Percentiles rank a stretch among this genome's conserved stretches.
Conservation (phyloP, 2,329 filamentous ascomycete species). For the Nothophaeocryptopus gaeumannii region DNA sequence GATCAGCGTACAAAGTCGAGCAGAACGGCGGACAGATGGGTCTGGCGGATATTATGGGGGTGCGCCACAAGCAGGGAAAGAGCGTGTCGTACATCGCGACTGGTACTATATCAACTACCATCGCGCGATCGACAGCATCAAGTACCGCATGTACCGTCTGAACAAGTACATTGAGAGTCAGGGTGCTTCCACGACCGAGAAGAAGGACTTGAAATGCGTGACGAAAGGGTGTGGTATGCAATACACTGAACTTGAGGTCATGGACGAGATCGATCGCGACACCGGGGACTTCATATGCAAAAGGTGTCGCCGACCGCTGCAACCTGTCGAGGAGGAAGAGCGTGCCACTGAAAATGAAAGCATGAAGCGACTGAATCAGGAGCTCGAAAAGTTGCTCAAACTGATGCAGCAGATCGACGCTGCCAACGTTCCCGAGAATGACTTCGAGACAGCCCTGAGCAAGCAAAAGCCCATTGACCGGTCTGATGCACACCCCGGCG, state of each 20-base stretch:
- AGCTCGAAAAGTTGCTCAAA: slow-evolving; percentile 75
- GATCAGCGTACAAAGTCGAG: slow-evolving; percentile 67
- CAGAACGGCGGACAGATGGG: slow-evolving; percentile 35
- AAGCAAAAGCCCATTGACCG: slow-evolving; percentile 63
- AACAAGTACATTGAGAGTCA: slow-evolving; percentile 85
- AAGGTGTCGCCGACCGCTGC: slow-evolving; percentile 65
- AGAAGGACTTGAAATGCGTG: slow-evolving; percentile 86
- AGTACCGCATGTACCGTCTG: slow-evolving; percentile 85
- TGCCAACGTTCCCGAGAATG: slow-evolving; percentile 68
- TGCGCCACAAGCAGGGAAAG: slow-evolving; percentile 30
- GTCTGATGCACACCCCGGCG: slow-evolving; percentile 65
- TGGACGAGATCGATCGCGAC: slow-evolving; percentile 67
- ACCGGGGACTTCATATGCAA: slow-evolving; percentile 70
- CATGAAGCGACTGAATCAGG: slow-evolving; percentile 70
- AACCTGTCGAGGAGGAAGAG: slow-evolving; percentile 61
- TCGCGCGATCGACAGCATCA: slow-evolving; percentile 91
- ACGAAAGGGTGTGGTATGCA: slow-evolving; percentile 69
- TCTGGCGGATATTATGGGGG: slow-evolving; percentile 24
- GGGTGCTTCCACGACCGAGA: slow-evolving; percentile 72
- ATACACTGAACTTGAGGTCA: slow-evolving; percentile 85
- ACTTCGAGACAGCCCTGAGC: slow-evolving; percentile 66
- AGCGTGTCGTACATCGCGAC: slow-evolving; percentile 57
- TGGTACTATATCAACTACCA: slow-evolving; percentile 98
- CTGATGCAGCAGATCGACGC: slow-evolving; percentile 73
- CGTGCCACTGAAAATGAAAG: slow-evolving; percentile 56